A percentile compares a stretch with the other conserved stretches of the same genome.
Evolutionary conservation across 2,329 filamentous ascomycete genomes (phyloP).

Genomic region (Pyrenochaeta sp.): DNA sequence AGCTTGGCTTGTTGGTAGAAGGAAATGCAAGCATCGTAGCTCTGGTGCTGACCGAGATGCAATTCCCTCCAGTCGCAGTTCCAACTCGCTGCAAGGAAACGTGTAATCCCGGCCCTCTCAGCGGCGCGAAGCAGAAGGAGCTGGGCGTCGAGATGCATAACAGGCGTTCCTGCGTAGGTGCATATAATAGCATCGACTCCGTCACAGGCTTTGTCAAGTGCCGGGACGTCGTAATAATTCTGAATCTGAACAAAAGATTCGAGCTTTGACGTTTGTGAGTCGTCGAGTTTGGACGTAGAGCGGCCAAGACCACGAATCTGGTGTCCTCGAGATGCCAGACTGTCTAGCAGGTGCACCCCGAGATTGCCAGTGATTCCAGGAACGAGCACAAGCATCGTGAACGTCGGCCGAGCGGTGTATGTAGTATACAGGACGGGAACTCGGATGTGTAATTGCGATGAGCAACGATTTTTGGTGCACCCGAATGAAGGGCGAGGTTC

Average conservation of each 20-base stretch:
- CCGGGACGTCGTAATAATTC: background rate
- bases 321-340: background rate
- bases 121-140: background rate
- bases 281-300: background rate
- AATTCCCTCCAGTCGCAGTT: background rate
- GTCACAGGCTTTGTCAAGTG: background rate
- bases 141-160: background rate
- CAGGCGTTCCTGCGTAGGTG: background rate
- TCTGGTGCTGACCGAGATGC: background rate
- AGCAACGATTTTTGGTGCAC: too few species aligned
- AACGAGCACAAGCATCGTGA: background rate
- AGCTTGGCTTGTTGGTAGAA: background rate
- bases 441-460: too few species aligned
- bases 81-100: background rate
- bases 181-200: background rate
- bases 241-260: background rate
- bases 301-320: background rate
- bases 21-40: background rate
- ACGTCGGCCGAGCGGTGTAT: too few species aligned
- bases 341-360: background rate
- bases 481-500: too few species aligned
- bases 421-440: too few species aligned
- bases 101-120: background rate
- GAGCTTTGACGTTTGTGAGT: background rate
- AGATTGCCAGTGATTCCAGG: background rate